Evolutionary conservation across 179 eudicot genomes (phyloP).

Genomic region (Amaranthus tricolor): DNA sequence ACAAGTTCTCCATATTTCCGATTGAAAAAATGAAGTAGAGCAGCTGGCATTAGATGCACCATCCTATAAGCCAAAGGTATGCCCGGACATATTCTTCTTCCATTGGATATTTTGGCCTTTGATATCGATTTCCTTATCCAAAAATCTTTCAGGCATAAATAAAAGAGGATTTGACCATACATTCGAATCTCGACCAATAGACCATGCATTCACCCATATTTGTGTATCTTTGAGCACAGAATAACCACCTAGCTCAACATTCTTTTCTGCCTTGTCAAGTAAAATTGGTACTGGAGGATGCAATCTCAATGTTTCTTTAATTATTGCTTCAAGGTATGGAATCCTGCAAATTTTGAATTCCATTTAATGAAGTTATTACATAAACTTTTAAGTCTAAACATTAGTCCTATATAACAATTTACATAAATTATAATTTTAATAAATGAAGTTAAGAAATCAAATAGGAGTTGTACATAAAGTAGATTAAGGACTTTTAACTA

Average conservation of each 20-base stretch:
- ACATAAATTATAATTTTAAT: no score
- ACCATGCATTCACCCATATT: slow-evolving; percentile 25
- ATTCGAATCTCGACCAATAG: slow-evolving; percentile 17
- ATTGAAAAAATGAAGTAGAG: slow-evolving; percentile 18
- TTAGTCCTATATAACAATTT: slow-evolving; percentile 12
- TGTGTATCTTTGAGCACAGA: slow-evolving; percentile 12
- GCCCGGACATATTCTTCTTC: slow-evolving; percentile 28
- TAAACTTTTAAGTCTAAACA: slow-evolving; percentile 10
- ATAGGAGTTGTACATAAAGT: no score
- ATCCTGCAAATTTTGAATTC: slow-evolving; percentile 19
- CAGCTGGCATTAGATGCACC: slow-evolving; percentile 23
- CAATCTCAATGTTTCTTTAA: slow-evolving; percentile 21
- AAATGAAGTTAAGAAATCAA: no score
- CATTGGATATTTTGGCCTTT: slow-evolving; percentile 15
- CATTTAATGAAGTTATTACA: not conserved
- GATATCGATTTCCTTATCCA: slow-evolving; percentile 10
- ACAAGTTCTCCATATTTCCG: slow-evolving; percentile 7
- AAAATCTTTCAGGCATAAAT: slow-evolving; percentile 22
- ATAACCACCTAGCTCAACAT: slow-evolving; percentile 15
- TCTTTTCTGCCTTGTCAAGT: slow-evolving; percentile 14
- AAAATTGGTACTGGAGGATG: slow-evolving; percentile 27
- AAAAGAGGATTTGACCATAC: slow-evolving; percentile 15
- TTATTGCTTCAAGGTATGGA: slow-evolving; percentile 21
- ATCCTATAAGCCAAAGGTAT: slow-evolving; percentile 21
- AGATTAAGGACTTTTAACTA: no score